Conservation (phyloP, 2,329 filamentous ascomycete species). For the Aureobasidium mangrovei region DNA sequence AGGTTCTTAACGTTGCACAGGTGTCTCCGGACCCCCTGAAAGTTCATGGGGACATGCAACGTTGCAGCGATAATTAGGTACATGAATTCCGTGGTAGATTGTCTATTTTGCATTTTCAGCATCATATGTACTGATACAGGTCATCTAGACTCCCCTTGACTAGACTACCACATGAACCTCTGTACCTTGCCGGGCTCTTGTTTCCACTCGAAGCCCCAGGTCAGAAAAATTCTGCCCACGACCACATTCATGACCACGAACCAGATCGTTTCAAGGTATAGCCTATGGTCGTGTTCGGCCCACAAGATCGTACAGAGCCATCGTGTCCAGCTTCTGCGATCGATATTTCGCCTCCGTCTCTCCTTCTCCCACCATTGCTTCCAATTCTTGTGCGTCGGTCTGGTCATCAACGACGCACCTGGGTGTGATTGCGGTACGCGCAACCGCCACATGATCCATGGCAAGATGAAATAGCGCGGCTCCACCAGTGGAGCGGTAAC, state of each 20-base stretch:
- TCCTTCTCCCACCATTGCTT: conserved; percentile 12
- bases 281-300: conserved; percentile 30
- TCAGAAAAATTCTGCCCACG: conserved; percentile 65
- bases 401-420: not conserved
- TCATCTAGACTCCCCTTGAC: too few species aligned
- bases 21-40: too few species aligned
- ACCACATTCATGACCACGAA: conserved; percentile 54
- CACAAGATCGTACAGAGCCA: conserved; percentile 14
- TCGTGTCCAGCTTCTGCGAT: not conserved
- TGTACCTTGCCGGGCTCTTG: conserved; percentile 53
- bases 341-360: not conserved
- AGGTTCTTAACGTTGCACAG: too few species aligned
- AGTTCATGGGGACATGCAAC: too few species aligned
- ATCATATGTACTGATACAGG: too few species aligned
- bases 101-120: too few species aligned
- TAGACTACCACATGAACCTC: conserved; percentile 69
- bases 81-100: too few species aligned
- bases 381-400: conserved; percentile 10
- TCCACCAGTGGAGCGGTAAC: conserved; percentile 88
- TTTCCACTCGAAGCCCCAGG: conserved; percentile 58
- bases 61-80: too few species aligned
- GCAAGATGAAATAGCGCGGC: conserved; percentile 90
- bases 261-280: conserved; percentile 61
- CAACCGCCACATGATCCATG: conserved; percentile 87
- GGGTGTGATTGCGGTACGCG: conserved; percentile 49